Conservation (phyloP, 768 basidiomycete species). For the Suillus cothurnatus region DNA sequence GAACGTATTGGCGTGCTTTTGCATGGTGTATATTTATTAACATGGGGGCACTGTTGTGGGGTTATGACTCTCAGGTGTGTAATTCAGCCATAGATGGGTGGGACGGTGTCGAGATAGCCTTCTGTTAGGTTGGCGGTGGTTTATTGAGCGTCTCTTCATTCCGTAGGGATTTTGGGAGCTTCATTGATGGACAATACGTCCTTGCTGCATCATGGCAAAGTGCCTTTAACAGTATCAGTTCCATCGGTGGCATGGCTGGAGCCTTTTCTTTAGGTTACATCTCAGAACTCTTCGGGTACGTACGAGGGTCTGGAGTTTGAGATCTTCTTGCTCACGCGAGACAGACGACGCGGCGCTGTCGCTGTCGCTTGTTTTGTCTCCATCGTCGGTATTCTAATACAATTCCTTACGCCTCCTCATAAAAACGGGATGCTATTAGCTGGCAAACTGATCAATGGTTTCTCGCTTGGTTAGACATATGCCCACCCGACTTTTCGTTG, state of each 20-base stretch:
- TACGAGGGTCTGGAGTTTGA: neutral
- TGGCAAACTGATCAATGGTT: conserved; percentile 28
- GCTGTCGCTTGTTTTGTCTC: conserved; percentile 24
- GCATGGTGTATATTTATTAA: conserved; percentile 29
- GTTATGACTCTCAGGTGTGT: conserved; percentile 27
- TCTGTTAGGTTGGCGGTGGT: conserved; percentile 21
- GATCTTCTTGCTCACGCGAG: neutral
- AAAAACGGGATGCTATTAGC: conserved; percentile 26
- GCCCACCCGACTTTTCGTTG: neutral
- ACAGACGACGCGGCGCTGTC: conserved; percentile 28
- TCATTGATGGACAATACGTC: conserved; percentile 7
- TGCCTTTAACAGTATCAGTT: conserved; percentile 28
- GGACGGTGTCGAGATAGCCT: neutral
- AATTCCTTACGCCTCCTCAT: conserved; percentile 26
- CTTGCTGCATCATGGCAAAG: conserved; percentile 32
- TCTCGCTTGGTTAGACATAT: conserved; percentile 22
- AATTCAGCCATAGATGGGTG: neutral
- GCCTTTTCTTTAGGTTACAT: conserved; percentile 27
- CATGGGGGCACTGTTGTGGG: conserved; percentile 27
- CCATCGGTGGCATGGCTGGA: conserved; percentile 29
- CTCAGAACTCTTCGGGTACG: conserved; percentile 24
- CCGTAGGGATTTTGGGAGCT: conserved; percentile 28
- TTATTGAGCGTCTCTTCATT: conserved; percentile 26
- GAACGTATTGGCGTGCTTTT: conserved; percentile 26
- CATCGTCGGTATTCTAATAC: conserved; percentile 24